Conservation (phyloP, 768 basidiomycete genomes). For the Termitomyces sp. region DNA sequence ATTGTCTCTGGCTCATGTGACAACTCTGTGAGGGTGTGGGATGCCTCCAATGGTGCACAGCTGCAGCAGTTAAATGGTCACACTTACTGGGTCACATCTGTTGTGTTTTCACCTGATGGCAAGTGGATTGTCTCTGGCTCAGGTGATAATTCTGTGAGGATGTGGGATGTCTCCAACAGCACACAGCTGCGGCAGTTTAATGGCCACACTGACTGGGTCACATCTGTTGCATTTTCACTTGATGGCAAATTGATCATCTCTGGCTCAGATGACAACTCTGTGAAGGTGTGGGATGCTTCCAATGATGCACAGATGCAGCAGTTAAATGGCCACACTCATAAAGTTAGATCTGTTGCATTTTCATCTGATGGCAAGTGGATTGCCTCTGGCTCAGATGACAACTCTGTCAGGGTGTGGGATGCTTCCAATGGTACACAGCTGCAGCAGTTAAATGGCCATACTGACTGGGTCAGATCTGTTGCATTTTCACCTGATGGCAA, state of each 20-base stretch:
- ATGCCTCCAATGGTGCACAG: background rate
- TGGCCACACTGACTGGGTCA: background rate
- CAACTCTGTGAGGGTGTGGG: background rate
- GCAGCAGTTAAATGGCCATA: background rate
- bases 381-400: background rate
- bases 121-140: slow-evolving; percentile 1
- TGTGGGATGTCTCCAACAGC: background rate
- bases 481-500: background rate
- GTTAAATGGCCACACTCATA: background rate
- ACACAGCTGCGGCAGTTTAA: background rate
- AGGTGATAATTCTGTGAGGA: background rate
- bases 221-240: background rate
- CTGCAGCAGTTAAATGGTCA: background rate
- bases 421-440: background rate
- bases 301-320: background rate
- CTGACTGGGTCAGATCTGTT: background rate
- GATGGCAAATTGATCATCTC: background rate
- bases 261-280: background rate
- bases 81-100: background rate
- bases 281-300: background rate
- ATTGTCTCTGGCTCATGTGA: background rate
- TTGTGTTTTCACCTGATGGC: slow-evolving; percentile 6
- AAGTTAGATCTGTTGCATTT: background rate
- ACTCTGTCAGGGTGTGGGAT: slow-evolving; percentile 4
- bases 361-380: too few relatives aligned